Evolutionary conservation across 2,329 filamentous ascomycete genomes (phyloP), one percentile per base, ranked within the genome.

Genomic region (Lizonia empirigonia): DNA sequence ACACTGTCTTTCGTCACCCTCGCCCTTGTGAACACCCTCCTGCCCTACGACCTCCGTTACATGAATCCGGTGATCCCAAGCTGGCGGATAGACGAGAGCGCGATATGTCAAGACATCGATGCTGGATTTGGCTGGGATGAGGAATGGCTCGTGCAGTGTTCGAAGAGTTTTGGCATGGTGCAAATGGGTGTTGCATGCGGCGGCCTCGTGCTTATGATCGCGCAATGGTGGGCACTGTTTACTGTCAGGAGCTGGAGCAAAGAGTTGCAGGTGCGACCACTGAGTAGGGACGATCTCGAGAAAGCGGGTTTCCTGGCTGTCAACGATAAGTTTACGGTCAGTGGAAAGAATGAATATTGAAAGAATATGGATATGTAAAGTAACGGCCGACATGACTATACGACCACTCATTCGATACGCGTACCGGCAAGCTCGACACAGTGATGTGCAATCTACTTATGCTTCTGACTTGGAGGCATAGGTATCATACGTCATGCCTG

Each of bases 161-260:
- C 58, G 15, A 56, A 50, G 12, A 60, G 62, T 22, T 63, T 73
- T 22, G 47, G 48, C 18, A 53, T 60, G 1, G 29, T 70, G 30
- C 63, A 67, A 41, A 46, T 60, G 5, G 58, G 56, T 8, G 56
- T 63, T 3, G 64, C 58, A 4, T 63, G 59, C 29, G 41, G 62
- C 23, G 63, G 60, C 0, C 56, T 69, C 34, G 39, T 63, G 4
- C 49, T 69, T 47, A 63, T 71, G 51, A 50, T 56, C 2, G 69
- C 64, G 40, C 71, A 74, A 49, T 74, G 71, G 71, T 68, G 67
- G 65, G 64, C 67, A 13, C 40, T 72, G 32, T 16, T 60, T 36
- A 58, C 58, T 5, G 66, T 73, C 4, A 56, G 63, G 37, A 48
- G 36, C n/a, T 74, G 68, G 63, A 64, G 62, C 12, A 62, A 49